Evolutionary conservation across 345 rosid species (phyloP), one percentile per base, ranked within the genome.

Genomic region (Syzygium jambos): DNA sequence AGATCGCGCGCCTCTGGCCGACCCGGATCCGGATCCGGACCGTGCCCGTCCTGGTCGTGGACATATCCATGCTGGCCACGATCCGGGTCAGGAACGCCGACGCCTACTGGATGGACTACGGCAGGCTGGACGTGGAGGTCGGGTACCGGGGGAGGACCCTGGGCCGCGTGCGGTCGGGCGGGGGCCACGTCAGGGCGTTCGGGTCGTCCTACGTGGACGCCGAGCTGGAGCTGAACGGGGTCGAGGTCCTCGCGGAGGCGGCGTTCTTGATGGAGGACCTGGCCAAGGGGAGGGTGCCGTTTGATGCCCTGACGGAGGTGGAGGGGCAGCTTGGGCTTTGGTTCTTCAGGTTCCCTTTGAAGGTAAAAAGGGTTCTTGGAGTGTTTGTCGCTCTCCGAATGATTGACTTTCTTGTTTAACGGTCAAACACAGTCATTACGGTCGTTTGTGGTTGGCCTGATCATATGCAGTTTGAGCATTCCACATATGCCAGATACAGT

Each of bases 201-300:
- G 94, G 93, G 12, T 92, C 95, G 86, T 94, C 98, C 78, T 93
- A 89, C 85, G 88, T 96, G 68, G 93, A 94, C 51, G 98, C 96
- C 11, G 93, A 91, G 89, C 90, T 97, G 87, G 93, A 95, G 85
- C 86, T 97, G 46, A 84, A 89, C 41, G 94, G 96, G 87, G 93
- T 95, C 27, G 87, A 90, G 85, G 91, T 96, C 87, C 87, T 96
- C 85, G 87, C 93, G 46, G 98, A 95, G 89, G 93, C 93, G 55
- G 91, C 93, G 82, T 90, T 85, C 85, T 86, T 97, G 89, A 91
- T 92, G 41, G 88, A 89, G 85, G 94, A 92, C 89, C 85, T 92
- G 87, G 89, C 89, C 51, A 91, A 52, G 89, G 94, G 94, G 43
- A 73, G 51, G n/a, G 88, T 92, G 85, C 90, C 90, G 65, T 89